Evolutionary conservation across 2,329 filamentous ascomycete species (phyloP).

Genomic region (Colletotrichum tamarilloi): DNA sequence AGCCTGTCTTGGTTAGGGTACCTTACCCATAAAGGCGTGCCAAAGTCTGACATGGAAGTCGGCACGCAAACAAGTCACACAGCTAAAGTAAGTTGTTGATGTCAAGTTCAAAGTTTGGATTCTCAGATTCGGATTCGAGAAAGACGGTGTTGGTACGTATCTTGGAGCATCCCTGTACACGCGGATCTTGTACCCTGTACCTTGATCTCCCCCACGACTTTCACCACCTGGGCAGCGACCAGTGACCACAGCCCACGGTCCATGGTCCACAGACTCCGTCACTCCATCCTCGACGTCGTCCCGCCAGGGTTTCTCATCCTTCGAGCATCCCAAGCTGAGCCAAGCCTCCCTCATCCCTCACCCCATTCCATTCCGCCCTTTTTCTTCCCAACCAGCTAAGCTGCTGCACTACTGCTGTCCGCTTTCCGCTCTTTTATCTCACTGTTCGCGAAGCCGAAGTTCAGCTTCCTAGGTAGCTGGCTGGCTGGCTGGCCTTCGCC

Average conservation of each 20-base stretch:
- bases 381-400: neutral
- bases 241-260: too few species aligned
- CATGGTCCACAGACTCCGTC: too few species aligned
- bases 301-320: constrained; percentile 28
- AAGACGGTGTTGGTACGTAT: neutral
- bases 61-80: neutral
- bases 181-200: neutral
- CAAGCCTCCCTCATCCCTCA: constrained; percentile 21
- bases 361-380: constrained; percentile 15
- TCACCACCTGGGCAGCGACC: neutral
- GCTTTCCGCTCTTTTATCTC: constrained; percentile 1
- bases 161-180: neutral
- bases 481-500: neutral
- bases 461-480: neutral
- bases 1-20: neutral
- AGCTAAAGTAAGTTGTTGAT: neutral
- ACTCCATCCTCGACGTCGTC: neutral
- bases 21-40: too few species aligned
- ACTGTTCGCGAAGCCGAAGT: neutral
- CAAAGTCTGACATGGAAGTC: neutral
- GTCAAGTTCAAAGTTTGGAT: neutral
- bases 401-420: neutral
- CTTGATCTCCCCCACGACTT: neutral
- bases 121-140: neutral
- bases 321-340: constrained; percentile 20